Evolutionary conservation across 106 monocot species (phyloP), one percentile per base, ranked within the genome.

Genomic region (Iris macrosiphon): DNA sequence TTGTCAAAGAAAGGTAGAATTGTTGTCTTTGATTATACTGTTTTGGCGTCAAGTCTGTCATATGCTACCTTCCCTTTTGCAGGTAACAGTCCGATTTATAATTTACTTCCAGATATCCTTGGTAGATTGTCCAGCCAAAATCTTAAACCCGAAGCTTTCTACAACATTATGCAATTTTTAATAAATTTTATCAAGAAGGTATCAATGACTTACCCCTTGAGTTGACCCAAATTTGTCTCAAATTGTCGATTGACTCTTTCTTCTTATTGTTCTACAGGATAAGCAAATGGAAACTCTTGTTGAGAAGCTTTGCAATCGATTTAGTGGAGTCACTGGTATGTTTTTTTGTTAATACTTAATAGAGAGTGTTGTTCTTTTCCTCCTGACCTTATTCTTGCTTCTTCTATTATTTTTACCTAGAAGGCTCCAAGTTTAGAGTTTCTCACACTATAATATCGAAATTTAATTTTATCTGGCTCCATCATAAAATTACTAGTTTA

Each of bases 241-340:
- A n/a, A 1, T 45, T 25, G 21, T 45, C 40, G 20, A 10, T 35
- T 37, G 34, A 14, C 20, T 9, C 25, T 64, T 28, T 17, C 55
- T 46, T 52, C 31, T 46, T 17, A 26, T 39, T 35, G 40, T 44
- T 52, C 41, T 60, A 51, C 55, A 99, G 98, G 98, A 99, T 60
- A 99, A 84, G 63, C 91, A 99, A 79, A 99, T 99, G 98, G 98
- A 99, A 78, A 77, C 78, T 31, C 91, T 99, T 63, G 91, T 99
- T 68, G 98, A 99, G 59, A 99, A 99, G 74, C 91, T 99, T 40
- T 99, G 98, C 67, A 83, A 81, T 57, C 65, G 98, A 41, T 91
- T 99, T 68, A 76, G 43, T 55, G 91, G 91, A 59, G 77, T 81
- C 20, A 72, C 60, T 64, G 98, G 91, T 99, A 87, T 55, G 49